phyloP scores from a whole-genome alignment of 805 yeast species.

The Hanseniaspora guilliermondii region DNA sequence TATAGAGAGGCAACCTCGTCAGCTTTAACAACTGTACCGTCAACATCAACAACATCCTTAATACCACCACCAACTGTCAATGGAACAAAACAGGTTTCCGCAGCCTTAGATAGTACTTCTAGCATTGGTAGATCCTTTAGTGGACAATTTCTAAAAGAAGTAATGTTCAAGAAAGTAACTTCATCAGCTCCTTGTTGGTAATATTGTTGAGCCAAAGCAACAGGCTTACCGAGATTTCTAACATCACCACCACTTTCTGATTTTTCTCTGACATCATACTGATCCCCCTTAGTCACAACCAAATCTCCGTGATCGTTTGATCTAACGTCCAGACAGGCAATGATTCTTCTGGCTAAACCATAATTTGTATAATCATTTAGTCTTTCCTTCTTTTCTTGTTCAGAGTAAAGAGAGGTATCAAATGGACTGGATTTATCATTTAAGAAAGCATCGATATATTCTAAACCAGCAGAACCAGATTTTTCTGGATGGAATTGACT shows the following conservation, averaged over 20 bases:
- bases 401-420: conserved; percentile 26
- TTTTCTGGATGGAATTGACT: conserved; percentile 99
- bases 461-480: conserved; percentile 82
- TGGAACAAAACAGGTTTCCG: conserved; percentile 89
- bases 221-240: conserved; percentile 92
- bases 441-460: conserved; percentile 61
- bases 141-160: conserved; percentile 92
- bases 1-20: conserved; percentile 81
- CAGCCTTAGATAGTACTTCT: conserved; percentile 69
- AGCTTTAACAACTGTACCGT: conserved; percentile 68
- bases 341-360: conserved; percentile 80
- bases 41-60: conserved; percentile 77
- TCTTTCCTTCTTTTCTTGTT: conserved; percentile 17
- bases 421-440: conserved; percentile 5
- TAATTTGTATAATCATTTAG: conserved; percentile 32
- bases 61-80: conserved; percentile 98
- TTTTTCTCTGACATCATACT: conserved; percentile 89
- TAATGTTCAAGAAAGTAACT: conserved; percentile 84
- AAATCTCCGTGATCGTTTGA: conserved; percentile 87
- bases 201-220: conserved; percentile 79
- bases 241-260: conserved; percentile 44
- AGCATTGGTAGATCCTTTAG: conserved; percentile 89
- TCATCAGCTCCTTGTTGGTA: conserved; percentile 95
- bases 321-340: conserved; percentile 96
- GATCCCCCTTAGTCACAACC: conserved; percentile 97